A percentile compares a stretch with the other conserved stretches of the same genome.
Conservation (phyloP, 495 filamentous ascomycete genomes). For the Xylaria castorea region DNA sequence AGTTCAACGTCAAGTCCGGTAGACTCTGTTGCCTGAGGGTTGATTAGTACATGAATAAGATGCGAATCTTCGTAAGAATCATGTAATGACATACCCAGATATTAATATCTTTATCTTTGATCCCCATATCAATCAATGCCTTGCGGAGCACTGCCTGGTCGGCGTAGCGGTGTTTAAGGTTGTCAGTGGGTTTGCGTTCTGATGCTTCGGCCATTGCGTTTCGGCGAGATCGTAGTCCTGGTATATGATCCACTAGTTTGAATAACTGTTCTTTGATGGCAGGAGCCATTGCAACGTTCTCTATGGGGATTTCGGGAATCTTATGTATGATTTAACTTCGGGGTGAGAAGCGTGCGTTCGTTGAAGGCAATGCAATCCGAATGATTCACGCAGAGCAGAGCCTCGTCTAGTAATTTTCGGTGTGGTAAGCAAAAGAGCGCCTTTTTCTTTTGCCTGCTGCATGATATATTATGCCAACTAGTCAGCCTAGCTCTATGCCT, state of each 20-base stretch:
- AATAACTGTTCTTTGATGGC: neutral
- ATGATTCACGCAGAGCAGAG: neutral
- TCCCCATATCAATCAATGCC: neutral
- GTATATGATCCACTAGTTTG: constrained; percentile 17
- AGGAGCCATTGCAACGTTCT: neutral
- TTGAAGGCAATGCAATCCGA: neutral
- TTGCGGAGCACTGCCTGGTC: constrained; percentile 7
- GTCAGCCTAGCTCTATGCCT: constrained; percentile 5
- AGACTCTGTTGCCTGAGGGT: neutral
- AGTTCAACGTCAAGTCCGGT: constrained; percentile 12
- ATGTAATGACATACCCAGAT: neutral
- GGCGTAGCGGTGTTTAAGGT: constrained; percentile 13
- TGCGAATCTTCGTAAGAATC: neutral
- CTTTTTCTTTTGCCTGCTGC: neutral
- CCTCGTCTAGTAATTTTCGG: neutral
- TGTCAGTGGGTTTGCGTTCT: constrained; percentile 12
- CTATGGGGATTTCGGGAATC: neutral
- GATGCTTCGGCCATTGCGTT: constrained; percentile 11
- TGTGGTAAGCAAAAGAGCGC: neutral
- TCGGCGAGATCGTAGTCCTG: constrained; percentile 7
- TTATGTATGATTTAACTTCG: neutral
- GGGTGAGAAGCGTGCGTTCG: neutral
- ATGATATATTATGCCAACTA: neutral
- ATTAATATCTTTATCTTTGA: neutral
- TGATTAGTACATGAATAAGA: neutral